phyloP scores from a whole-genome alignment of 1,139 yeast genomes.

The Hansenula lynferdii region DNA sequence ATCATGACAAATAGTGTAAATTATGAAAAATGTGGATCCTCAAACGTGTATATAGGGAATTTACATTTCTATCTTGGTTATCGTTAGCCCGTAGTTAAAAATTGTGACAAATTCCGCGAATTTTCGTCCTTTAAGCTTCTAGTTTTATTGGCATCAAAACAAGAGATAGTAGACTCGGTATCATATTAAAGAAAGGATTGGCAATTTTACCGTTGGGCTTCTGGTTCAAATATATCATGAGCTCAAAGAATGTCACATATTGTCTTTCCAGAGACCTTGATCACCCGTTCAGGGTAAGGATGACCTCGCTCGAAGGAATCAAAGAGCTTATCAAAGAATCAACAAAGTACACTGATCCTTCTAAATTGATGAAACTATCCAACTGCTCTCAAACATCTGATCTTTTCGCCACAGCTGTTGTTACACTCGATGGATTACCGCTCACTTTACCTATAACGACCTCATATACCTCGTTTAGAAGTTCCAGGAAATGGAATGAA shows the following conservation, averaged over 20 bases:
- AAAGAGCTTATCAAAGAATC: slow-evolving; percentile 46
- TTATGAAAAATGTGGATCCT: too few relatives aligned
- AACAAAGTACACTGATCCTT: slow-evolving; percentile 50
- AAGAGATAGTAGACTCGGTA: too few relatives aligned
- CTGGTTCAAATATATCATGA: too few relatives aligned
- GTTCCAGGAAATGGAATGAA: slow-evolving; percentile 45
- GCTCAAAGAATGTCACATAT: slow-evolving; percentile 51
- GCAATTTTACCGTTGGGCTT: too few relatives aligned
- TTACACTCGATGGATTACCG: slow-evolving; percentile 57
- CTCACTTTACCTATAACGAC: slow-evolving; percentile 67
- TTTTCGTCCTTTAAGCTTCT: too few relatives aligned
- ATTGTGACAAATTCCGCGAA: too few relatives aligned
- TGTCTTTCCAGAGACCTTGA: slow-evolving; percentile 72
- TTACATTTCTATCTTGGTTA: too few relatives aligned
- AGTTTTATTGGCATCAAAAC: too few relatives aligned
- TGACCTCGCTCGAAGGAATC: slow-evolving; percentile 44
- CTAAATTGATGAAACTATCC: slow-evolving; percentile 43
- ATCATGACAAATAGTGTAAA: too few relatives aligned
- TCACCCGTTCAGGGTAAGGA: slow-evolving; percentile 47
- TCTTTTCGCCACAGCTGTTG: slow-evolving; percentile 55
- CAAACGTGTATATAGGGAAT: too few relatives aligned
- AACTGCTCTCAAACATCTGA: slow-evolving; percentile 51
- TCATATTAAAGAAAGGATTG: too few relatives aligned
- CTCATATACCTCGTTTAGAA: slow-evolving; percentile 54
- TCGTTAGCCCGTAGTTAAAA: too few relatives aligned